phyloP scores from a whole-genome alignment of 306 rosid species.

The Lupinus albus region DNA sequence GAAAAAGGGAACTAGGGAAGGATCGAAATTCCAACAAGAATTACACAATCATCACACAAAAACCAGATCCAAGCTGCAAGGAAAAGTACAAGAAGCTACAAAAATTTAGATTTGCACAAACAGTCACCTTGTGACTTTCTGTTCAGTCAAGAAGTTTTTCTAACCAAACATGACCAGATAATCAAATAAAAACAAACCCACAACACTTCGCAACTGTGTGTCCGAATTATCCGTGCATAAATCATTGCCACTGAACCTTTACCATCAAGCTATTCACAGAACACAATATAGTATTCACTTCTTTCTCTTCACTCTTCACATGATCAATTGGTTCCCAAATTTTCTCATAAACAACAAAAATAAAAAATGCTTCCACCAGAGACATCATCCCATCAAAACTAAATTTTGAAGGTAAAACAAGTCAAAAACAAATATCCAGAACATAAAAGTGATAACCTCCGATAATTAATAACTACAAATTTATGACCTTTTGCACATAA shows the following conservation, averaged over 20 bases:
- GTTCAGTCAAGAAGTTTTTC: neutral
- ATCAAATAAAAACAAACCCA: neutral
- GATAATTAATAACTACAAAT: neutral
- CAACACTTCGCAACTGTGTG: neutral
- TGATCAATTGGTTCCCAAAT: too few relatives aligned
- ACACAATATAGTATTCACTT: too few relatives aligned
- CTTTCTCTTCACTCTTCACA: too few relatives aligned
- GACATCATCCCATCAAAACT: too few relatives aligned
- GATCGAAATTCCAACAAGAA: slow-evolving; percentile 8
- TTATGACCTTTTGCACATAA: neutral
- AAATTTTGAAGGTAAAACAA: too few relatives aligned
- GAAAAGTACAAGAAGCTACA: neutral
- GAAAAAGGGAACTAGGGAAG: neutral
- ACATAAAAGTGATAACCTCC: too few relatives aligned
- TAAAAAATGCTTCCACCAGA: too few relatives aligned
- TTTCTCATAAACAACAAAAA: too few relatives aligned
- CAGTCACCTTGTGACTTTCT: neutral
- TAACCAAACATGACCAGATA: neutral
- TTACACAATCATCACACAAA: slow-evolving; percentile 1
- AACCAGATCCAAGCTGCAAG: slow-evolving; percentile 1
- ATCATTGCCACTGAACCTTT: neutral
- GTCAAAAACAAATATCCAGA: too few relatives aligned
- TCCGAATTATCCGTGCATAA: neutral
- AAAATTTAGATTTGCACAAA: slow-evolving; percentile 5
- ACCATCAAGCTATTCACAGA: neutral